Base-by-base conservation (phyloP, 768 basidiomycete genomes). In the Lactarius vividus region DNA sequence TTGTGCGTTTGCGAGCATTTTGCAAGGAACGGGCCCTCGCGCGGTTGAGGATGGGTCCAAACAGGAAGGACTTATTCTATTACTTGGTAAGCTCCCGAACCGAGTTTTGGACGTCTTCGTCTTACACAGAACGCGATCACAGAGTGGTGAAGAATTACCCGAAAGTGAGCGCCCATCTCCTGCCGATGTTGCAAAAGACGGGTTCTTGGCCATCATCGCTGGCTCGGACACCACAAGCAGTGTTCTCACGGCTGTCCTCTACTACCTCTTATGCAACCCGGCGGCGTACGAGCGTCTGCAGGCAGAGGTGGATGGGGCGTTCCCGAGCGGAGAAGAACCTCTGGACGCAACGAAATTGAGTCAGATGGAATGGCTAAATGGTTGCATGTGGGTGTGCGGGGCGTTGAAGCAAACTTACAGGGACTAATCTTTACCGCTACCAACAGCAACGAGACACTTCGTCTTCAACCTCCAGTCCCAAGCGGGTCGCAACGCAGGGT, bases 11-110 rank as follows among this genome's bases (percentile, higher is more conserved):
- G 8, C 46, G 28, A 40, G 4, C 37, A 26, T 55, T 39, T 59
- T 15, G 49, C 23, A 26, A n/a, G 26, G 52, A 58, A 15, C 23
- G 49, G 49, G 13, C 1, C 13, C 23, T 52, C 23, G 23, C 20
- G 20, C 54, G 63, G 11, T 18, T 55, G 23, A 23, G 42, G 61
- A 62, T 44, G 42, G 37, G 55, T 20, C 28, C 61, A 26, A 33
- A 58, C 33, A 52, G 53, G 15, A 77, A 76, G 49, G 79, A 80
- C 62, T 69, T 81, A 1, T 80, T 78, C 67, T 74, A 78, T 65
- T 73, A 80, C 68, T 65, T 80, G 52, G 80, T 80, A 69, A 5
- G 71, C 37, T 33, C 54, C 18, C 7, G 29, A 8, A n/a, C 29
- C 54, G 5, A 18, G 4, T 18, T 52, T 7, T 52, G 2, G 2